Evolutionary conservation across 768 basidiomycete genomes (phyloP), one percentile per base, ranked within the genome.

Genomic region (Suillus discolor): DNA sequence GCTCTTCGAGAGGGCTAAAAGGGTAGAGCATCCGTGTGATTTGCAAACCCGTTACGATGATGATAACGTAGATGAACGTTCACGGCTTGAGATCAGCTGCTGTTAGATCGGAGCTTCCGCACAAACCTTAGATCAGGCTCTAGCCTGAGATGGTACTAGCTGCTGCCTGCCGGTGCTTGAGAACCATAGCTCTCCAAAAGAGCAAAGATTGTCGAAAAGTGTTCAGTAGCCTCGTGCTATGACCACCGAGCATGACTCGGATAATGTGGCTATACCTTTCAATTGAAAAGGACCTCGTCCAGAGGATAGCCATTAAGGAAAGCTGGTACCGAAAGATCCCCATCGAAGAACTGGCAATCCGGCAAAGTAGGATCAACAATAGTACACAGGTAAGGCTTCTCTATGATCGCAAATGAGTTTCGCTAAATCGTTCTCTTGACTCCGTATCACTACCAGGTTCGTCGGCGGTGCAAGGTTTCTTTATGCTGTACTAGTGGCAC

Each of bases 51-150:
- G 49, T 51, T 23, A 51, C 23, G 49, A 53, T 39, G 44, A 54
- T 57, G 57, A 57, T 57, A 57, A 59, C 38, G 57, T 39, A 25
- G 15, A 25, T 38, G 36, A 39, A 54, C 18, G 23, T 59, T 59
- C 57, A 41, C 57, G 57, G 54, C n/a, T 38, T 62, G 34, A 57
- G 75, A 74, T 75, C 70, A 71, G 47, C 66, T 47, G 28, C 67
- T 47, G 28, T 44, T 57, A 57, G 75, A 76, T 76, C 75, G 75
- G 73, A 73, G 76, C 74, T 76, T 64, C 65, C 12, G 65, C 49
- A 63, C 38, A 74, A 78, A 76, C 71, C 57, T 74, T 78, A 76
- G 75, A 76, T 76, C 76, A 55, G 6, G 12, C 20, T 12, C n/a
- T 2, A 55, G 36, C 36, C 36, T 38, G 36, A 38, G 54, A 55